Conservation (phyloP, 352 stramenopile species). For the Globisporangium camurandrum region DNA sequence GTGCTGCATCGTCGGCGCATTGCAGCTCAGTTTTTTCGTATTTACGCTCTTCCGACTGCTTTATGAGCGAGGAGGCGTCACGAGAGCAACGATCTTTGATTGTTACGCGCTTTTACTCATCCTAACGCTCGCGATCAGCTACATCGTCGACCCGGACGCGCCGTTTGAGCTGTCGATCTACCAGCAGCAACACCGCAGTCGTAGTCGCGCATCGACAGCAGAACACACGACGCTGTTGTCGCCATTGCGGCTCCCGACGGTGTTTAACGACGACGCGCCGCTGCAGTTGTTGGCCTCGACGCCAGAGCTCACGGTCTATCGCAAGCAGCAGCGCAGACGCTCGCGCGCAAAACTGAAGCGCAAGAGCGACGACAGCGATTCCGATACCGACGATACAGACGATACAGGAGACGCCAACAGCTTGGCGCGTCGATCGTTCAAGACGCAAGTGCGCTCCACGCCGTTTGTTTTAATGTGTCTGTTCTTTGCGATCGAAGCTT, state of each 20-base stretch:
- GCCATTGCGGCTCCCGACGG: slow-evolving; percentile 41
- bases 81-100: slow-evolving; percentile 40
- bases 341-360: slow-evolving; percentile 12
- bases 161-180: slow-evolving; percentile 21
- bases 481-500: slow-evolving; percentile 65
- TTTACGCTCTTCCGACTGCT: slow-evolving; percentile 56
- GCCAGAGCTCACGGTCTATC: slow-evolving; percentile 35
- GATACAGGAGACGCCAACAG: too few species aligned
- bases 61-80: slow-evolving; percentile 29
- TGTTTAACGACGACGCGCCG: slow-evolving; percentile 50
- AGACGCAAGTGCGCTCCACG: slow-evolving; percentile 45
- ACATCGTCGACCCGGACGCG: slow-evolving; percentile 48
- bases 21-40: slow-evolving; percentile 69
- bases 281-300: slow-evolving; percentile 43
- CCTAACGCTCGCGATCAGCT: slow-evolving; percentile 39
- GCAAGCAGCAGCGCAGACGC: slow-evolving; percentile 12
- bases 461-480: slow-evolving; percentile 65
- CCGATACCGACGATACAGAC: too few species aligned
- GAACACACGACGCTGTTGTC: slow-evolving; percentile 41
- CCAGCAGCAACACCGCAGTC: too few species aligned
- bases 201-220: slow-evolving; percentile 13
- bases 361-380: slow-evolving; percentile 15
- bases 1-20: slow-evolving; percentile 58
- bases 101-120: slow-evolving; percentile 40
- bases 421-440: slow-evolving; percentile 51